Evolutionary conservation across 257 asterid species (phyloP), one percentile per base, ranked within the genome.

Genomic region (Solanum dulcamara): DNA sequence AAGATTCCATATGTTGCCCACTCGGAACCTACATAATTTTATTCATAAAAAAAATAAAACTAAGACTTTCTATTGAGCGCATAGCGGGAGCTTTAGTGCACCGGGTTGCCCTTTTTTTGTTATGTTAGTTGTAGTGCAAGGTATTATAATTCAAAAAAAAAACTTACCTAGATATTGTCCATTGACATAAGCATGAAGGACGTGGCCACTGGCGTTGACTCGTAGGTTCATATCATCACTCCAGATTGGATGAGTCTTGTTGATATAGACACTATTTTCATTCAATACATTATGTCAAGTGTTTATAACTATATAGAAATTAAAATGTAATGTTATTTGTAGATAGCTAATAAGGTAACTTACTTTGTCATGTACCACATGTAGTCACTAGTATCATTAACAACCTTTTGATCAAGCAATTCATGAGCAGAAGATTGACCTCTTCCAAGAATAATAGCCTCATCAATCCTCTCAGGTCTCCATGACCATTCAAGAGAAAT

Each of bases 361-460:
- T 88, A 95, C 98, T 93, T 94, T 3, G 97, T 95, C 98, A 95
- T 94, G 92, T 94, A 94, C 98, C 98, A 95, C 80, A 94, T 20
- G 81, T 95, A 95, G 57, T 95, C 98, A 84, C 91, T 89, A 15
- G 42, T 66, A 86, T 92, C 95, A 84, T 90, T 89, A 14, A 59
- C 68, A 24, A 75, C 85, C 74, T 93, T 93, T 44, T 92, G 94
- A 15, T 93, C 97, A n/a, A 92, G 38, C 40, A 93, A 89, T 33
- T 55, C 72, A 38, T 22, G 82, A 0, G 90, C 70, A 13, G 90
- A 89, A 11, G 82, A 67, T 5, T 88, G 84, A 10, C 91, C 95
- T 20, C 85, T 89, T 38, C 93, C 94, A 0, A 33, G 83, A 32
- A 87, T 62, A 14, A 87, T 88, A 24, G 92, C 84, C 30, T 85